Base-by-base conservation (phyloP, 2,329 filamentous ascomycete genomes). In the Alternaria sp. region DNA sequence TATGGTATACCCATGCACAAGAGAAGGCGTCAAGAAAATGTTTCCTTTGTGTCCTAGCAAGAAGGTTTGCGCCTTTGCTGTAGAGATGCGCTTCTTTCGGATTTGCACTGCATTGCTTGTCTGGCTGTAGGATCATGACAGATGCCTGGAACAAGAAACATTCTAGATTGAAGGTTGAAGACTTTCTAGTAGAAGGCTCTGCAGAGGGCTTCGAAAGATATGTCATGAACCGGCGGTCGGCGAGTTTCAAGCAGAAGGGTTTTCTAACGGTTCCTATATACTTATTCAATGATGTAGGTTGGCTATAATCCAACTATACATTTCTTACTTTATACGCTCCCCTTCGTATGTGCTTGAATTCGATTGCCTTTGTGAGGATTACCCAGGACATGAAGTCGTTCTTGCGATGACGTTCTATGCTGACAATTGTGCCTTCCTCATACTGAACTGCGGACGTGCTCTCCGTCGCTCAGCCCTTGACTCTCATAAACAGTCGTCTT, bases 401-500 rank as follows among this genome's bases (percentile, higher is more conserved):
- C 18, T 16, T 52, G 41, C 55, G 9, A 32, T 61, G 58, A 43
- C 54, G 49, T 47, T n/a, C 30, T 32, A 28, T 39, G 3, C 4
- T 14, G 20, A 30, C 32, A 61, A 34, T 59, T 38, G 65, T 63
- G 39, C 58, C 60, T 64, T 58, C 62, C 54, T 48, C 18, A n/a
- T 26, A 3, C 7, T 49, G 24, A 42, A 28, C 11, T 36, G 5
- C 9, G 24, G 22, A 24, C 28, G 39, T 54, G 34, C 36, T 20
- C 24, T 38, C 51, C 47, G n/a, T 26, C 34, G 12, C 41, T 16
- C 47, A 43, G 30, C 51, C 43, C 12, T 57, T 26, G 36, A 36
- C 34, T 38, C 20, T 36, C 46, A 53, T 43, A 51, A 58, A 36
- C 54, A 59, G 28, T 12, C 20, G n/a, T 47, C 51, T 46, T 61